Evolutionary conservation across 345 rosid genomes (phyloP), one percentile per base, ranked within the genome.

Genomic region (Aurinia saxatilis): DNA sequence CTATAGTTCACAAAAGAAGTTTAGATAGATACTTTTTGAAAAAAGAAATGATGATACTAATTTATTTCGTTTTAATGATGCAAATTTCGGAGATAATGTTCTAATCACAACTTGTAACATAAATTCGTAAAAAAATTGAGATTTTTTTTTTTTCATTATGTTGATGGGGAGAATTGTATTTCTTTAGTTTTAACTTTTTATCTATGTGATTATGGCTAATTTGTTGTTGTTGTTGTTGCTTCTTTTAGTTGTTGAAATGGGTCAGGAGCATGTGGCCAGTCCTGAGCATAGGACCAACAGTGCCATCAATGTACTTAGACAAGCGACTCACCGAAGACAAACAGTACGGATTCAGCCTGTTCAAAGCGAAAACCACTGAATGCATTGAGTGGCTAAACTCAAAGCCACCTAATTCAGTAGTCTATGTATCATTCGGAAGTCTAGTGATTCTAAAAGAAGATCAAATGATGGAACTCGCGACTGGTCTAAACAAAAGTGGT

Each of bases 341-440:
- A 15, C 75, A 62, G 21, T 84, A 77, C 14, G 87, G 87, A 12
- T 55, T 78, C 42, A 77, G 68, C 73, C 75, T 80, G 63, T 84
- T 82, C 75, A 38, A 72, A n/a, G 77, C 82, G 0, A 68, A 77
- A 10, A 33, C 46, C 0, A 66, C 59, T 8, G 56, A 65, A 2
- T 77, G 77, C 72, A 73, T 65, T 5, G 53, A 64, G 16, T 86
- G 87, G 93, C 53, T 86, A 16, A 69, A 79, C 72, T 45, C 81
- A 2, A 83, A 74, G 72, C 67, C 67, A 5, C 50, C 56, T 8
- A 39, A n/a, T 11, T 86, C 85, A 0, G 93, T 86, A 0, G 72
- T 81, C 37, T 81, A 81, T 9, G 72, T 77, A 21, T 80, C 93
- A 49, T 83, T 83, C 23, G 85, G 87, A 19, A 86, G 93, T 60